These are phyloP conservation scores for Talinum fruticosum DNA, from an alignment of 148 eudicot genomes.

Conservation along the genomic window DNA sequence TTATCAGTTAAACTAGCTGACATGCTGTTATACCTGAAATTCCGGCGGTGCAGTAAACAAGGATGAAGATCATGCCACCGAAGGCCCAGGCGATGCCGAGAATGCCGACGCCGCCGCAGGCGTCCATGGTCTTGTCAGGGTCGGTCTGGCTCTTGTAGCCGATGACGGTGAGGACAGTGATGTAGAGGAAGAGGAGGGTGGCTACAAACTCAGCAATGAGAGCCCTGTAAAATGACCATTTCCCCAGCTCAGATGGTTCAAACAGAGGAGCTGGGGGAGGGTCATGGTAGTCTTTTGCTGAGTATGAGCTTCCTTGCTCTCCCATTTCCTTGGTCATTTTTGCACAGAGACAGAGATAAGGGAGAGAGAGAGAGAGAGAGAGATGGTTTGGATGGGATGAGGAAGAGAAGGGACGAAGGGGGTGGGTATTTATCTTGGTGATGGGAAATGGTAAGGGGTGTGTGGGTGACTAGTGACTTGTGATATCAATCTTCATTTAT, in stretches of 20 bases:
- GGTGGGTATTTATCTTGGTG: slow-evolving; percentile 1
- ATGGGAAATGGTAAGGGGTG: not conserved
- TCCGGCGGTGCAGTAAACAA: slow-evolving; percentile 34
- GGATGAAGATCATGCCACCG: slow-evolving; percentile 36
- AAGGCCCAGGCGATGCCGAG: slow-evolving; percentile 35
- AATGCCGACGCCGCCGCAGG: slow-evolving; percentile 27
- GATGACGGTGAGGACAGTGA: slow-evolving; percentile 19
- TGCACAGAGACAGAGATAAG: not conserved
- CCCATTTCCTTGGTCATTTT: slow-evolving; percentile 18
- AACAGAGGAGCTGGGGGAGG: slow-evolving; percentile 27
- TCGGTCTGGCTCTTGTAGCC: slow-evolving; percentile 22
- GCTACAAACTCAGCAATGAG: slow-evolving; percentile 30
- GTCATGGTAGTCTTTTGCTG: slow-evolving; percentile 25
- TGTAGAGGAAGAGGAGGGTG: slow-evolving; percentile 29
- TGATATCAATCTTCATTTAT: not conserved
- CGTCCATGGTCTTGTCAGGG: not conserved
- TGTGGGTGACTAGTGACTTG: not conserved
- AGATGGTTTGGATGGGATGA: not conserved
- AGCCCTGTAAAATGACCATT: slow-evolving; percentile 23
- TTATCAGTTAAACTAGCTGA: too few species aligned
- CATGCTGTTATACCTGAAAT: slow-evolving; percentile 13
- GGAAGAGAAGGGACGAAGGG: not conserved
- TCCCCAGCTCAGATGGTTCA: slow-evolving; percentile 22
- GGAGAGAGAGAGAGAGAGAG: not conserved
- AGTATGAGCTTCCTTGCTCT: slow-evolving; percentile 15